These are phyloP conservation scores for Penicillium brasilianum DNA, from an alignment of 2,329 filamentous ascomycete species.

Conservation along the genomic window DNA sequence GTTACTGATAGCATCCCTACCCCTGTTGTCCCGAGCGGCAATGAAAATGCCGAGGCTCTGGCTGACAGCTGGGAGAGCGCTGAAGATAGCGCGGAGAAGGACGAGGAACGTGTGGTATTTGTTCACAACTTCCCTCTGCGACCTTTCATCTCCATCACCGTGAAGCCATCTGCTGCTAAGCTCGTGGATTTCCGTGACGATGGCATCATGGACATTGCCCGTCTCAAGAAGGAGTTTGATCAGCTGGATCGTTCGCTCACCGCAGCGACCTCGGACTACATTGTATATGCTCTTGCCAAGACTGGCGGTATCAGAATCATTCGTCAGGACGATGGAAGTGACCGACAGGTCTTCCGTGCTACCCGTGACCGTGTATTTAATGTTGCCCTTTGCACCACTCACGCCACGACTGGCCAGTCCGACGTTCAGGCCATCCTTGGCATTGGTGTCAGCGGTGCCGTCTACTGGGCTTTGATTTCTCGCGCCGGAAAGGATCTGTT, in stretches of 20 bases:
- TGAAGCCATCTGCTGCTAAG: conserved; percentile 55
- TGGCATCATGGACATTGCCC: conserved; percentile 87
- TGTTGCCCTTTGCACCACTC: conserved; percentile 77
- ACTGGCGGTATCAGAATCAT: conserved; percentile 92
- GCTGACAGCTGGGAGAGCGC: conserved; percentile 93
- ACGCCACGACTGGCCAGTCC: conserved; percentile 56
- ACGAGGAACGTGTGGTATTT: conserved; percentile 68
- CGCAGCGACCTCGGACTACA: conserved; percentile 86
- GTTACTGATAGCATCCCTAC: conserved; percentile 41
- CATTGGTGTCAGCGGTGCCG: conserved; percentile 90
- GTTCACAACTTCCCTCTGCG: conserved; percentile 97
- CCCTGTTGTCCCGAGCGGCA: conserved; percentile 62
- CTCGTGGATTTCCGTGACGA: conserved; percentile 73
- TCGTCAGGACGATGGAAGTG: conserved; percentile 87
- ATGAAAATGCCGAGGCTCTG: conserved; percentile 61
- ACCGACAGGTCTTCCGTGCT: conserved; percentile 89
- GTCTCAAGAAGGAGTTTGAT: conserved; percentile 96
- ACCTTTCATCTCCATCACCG: conserved; percentile 88
- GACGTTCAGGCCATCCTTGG: conserved; percentile 84
- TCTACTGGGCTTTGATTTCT: conserved; percentile 91
- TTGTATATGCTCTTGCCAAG: conserved; percentile 92
- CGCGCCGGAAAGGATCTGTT: conserved; percentile 79
- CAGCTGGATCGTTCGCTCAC: conserved; percentile 94
- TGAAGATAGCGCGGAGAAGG: conserved; percentile 70
- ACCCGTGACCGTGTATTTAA: conserved; percentile 95